Percentiles rank a stretch among this genome's conserved stretches.
phyloP scores from a whole-genome alignment of 176 grass and related monocot species.

The Musa beccarii region DNA sequence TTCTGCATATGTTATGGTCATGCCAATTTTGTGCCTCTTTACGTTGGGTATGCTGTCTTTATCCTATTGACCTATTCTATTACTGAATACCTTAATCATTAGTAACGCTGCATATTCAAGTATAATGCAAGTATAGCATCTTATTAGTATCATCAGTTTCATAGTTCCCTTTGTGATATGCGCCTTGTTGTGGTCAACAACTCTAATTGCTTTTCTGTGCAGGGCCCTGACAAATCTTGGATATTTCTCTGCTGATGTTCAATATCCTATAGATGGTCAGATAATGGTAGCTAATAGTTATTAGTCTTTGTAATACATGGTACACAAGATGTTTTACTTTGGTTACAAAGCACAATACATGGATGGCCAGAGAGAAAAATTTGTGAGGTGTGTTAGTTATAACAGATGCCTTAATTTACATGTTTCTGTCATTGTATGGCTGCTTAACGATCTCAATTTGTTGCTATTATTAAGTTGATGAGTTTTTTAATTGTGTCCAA shows the following conservation, averaged over 20 bases:
- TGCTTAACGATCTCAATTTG: no score
- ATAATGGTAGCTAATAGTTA: neutral
- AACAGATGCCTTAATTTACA: neutral
- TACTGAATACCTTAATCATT: neutral
- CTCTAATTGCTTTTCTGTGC: neutral
- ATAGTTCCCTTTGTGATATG: neutral
- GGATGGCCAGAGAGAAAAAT: constrained; percentile 45
- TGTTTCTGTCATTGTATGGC: neutral
- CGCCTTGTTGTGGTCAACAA: neutral
- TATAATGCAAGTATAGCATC: neutral
- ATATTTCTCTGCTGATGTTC: neutral
- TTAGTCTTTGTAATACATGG: neutral
- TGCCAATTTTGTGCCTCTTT: neutral
- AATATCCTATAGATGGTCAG: neutral
- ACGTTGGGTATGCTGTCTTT: neutral
- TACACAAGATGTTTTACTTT: constrained; percentile 48
- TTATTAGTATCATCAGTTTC: neutral
- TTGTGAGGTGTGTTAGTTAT: constrained; percentile 35
- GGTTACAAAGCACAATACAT: constrained; percentile 41
- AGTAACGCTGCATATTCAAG: neutral
- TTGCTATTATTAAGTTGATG: no score
- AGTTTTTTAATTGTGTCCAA: neutral
- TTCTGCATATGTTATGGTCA: neutral
- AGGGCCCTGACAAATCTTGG: neutral
- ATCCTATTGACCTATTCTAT: neutral